A percentile compares a stretch with the other conserved stretches of the same genome.
phyloP scores from a whole-genome alignment of 345 rosid species.

The Raphanus raphanistrum region DNA sequence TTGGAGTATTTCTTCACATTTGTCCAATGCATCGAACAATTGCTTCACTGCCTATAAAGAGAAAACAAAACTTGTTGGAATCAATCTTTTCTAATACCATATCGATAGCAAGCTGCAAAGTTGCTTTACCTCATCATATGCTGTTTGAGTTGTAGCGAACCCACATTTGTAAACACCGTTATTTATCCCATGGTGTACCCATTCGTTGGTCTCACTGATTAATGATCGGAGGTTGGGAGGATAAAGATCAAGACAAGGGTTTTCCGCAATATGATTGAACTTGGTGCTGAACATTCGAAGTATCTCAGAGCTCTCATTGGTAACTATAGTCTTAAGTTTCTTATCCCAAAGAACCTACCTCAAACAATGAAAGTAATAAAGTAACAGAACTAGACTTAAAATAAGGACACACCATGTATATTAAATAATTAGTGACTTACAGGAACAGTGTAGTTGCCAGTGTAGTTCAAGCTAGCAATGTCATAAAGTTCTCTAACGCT shows the following conservation, averaged over 20 bases:
- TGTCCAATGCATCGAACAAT: slow-evolving; percentile 66
- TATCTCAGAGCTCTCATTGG: slow-evolving; percentile 58
- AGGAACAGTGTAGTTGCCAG: slow-evolving; percentile 77
- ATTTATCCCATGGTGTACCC: slow-evolving; percentile 47
- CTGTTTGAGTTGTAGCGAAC: slow-evolving; percentile 48
- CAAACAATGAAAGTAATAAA: background rate
- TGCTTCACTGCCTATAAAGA: slow-evolving; percentile 58
- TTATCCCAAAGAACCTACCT: slow-evolving; percentile 57
- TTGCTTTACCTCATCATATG: slow-evolving; percentile 49
- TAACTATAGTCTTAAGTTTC: slow-evolving; percentile 56
- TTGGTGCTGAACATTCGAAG: slow-evolving; percentile 49
- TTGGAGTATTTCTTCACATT: slow-evolving; percentile 68
- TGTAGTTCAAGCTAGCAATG: slow-evolving; percentile 66
- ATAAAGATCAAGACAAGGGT: slow-evolving; percentile 47
- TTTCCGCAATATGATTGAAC: slow-evolving; percentile 48
- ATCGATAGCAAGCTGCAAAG: background rate
- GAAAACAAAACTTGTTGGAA: background rate
- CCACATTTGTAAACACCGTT: slow-evolving; percentile 55
- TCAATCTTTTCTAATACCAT: background rate
- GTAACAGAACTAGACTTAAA: background rate
- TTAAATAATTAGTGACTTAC: slow-evolving; percentile 44
- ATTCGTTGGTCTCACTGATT: slow-evolving; percentile 45
- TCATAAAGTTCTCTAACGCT: slow-evolving; percentile 70
- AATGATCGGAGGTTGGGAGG: slow-evolving; percentile 41
- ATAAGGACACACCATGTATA: background rate